Percentiles rank a stretch among this genome's conserved stretches.
These are phyloP conservation scores for Sedum album DNA, from an alignment of 164 flowering plant genomes.

Conservation along the genomic window DNA sequence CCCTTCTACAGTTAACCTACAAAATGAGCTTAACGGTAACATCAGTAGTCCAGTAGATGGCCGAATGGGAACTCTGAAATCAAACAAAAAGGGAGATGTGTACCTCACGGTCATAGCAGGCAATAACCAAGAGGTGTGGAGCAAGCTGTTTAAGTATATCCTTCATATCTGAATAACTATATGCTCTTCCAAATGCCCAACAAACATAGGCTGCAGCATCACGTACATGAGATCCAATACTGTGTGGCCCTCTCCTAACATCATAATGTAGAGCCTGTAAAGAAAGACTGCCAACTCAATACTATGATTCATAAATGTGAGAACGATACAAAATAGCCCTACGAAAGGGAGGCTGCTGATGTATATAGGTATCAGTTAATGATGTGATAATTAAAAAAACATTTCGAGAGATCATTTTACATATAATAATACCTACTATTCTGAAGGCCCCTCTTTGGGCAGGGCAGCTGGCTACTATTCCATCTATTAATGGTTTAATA, in stretches of 20 bases:
- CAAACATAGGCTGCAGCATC: constrained; percentile 99
- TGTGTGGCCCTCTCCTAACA: constrained; percentile 92
- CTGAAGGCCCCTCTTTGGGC: too few relatives aligned
- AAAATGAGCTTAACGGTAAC: constrained; percentile 5
- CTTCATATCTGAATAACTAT: constrained; percentile 77
- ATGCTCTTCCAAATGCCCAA: constrained; percentile 99
- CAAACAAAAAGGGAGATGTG: background rate
- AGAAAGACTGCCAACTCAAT: constrained; percentile 2
- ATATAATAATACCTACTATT: background rate
- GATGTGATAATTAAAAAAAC: background rate
- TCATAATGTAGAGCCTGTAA: constrained; percentile 93
- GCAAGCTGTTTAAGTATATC: constrained; percentile 68
- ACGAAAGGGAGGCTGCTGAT: background rate
- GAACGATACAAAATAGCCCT: background rate
- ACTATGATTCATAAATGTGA: background rate
- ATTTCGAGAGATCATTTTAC: background rate
- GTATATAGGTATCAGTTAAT: background rate
- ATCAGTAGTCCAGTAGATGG: background rate
- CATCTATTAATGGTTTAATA: too few relatives aligned
- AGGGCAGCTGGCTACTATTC: too few relatives aligned
- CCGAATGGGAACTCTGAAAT: background rate
- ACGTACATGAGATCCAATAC: constrained; percentile 96
- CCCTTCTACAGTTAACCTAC: constrained; percentile 97
- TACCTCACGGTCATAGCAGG: constrained; percentile 99
- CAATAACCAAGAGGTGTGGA: constrained; percentile 79